Conservation (phyloP, 1,284 basidiomycete species). For the Inonotus hispidus region DNA sequence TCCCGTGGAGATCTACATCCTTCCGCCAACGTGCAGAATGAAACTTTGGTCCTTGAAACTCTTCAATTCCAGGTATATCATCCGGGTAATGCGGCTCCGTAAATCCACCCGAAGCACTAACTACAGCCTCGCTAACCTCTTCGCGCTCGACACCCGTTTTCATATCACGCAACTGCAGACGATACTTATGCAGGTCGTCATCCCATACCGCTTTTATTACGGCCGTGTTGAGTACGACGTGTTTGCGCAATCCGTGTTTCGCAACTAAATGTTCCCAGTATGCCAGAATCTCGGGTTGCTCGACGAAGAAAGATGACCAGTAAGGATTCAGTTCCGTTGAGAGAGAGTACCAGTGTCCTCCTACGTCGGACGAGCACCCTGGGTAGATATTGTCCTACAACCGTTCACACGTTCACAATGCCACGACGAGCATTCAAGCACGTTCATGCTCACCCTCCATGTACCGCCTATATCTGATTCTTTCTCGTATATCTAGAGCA, state of each 20-base stretch:
- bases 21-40: slow-evolving; percentile 57
- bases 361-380: slow-evolving; percentile 51
- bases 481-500: slow-evolving; percentile 43
- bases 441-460: slow-evolving; percentile 38
- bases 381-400: slow-evolving; percentile 32
- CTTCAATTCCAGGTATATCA: slow-evolving; percentile 38
- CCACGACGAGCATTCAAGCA: neutral
- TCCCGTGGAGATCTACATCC: slow-evolving; percentile 45
- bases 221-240: slow-evolving; percentile 37
- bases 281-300: slow-evolving; percentile 43
- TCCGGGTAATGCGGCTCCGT: slow-evolving; percentile 39
- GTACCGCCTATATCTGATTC: slow-evolving; percentile 43
- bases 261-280: slow-evolving; percentile 46
- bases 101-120: slow-evolving; percentile 25
- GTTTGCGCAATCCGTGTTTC: slow-evolving; percentile 32
- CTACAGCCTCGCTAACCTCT: slow-evolving; percentile 21
- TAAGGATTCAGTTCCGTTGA: slow-evolving; percentile 49
- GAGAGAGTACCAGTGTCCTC: slow-evolving; percentile 51
- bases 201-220: slow-evolving; percentile 45
- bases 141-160: slow-evolving; percentile 15
- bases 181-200: slow-evolving; percentile 34
- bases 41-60: slow-evolving; percentile 46
- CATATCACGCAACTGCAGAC: slow-evolving; percentile 34
- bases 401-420: slow-evolving; percentile 34
- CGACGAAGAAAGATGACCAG: slow-evolving; percentile 41